Base-by-base conservation (phyloP, 768 basidiomycete genomes). In the Pleurotus cornucopiae region DNA sequence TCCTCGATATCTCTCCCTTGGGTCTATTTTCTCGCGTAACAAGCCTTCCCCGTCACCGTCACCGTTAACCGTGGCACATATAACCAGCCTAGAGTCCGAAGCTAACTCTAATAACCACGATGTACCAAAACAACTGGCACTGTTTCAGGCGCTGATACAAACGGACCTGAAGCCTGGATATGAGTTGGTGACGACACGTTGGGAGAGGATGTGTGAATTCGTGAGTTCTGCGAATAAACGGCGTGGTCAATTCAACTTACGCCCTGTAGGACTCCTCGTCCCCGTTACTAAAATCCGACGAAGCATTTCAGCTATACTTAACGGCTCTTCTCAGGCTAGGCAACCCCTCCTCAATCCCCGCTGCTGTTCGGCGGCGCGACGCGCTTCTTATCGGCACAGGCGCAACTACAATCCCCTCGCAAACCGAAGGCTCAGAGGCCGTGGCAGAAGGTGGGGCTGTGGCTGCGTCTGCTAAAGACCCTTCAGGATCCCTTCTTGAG, bases 191-290 rank as follows among this genome's bases (percentile, higher is more conserved):
- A 82, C 91, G 56, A 83, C 74, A 63, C 82, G 90, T 55, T 94
- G 91, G 91, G 91, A 94, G 66, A 78, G 85, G 61, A 84, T 86
- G 79, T 82, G 81, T 63, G 88, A 92, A 79, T 91, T 87, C 65
- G 91, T 92, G 72, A 62, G 89, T 83, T 49, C 20, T 3, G 13
- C 38, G 34, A 26, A 25, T 48, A 16, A 26, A 37, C 7, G 12
- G 23, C 3, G 14, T 25, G 12, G 14, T 49, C 47, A 46, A 58
- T 53, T 51, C 67, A 51, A 43, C 54, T 46, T 49, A 44, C 23
- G 25, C 38, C 57, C 20, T 59, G 0, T 62, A 93, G 91, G 83
- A 88, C 62, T 78, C 85, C 11, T 55, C 76, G 9, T 89, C 87
- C 1, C 88, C 89, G 2, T 73, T 93, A 21, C 69, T 94, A 21